Evolutionary conservation across 208 protist genomes (phyloP).

Genomic region (Acanthamoeba polyphaga): DNA sequence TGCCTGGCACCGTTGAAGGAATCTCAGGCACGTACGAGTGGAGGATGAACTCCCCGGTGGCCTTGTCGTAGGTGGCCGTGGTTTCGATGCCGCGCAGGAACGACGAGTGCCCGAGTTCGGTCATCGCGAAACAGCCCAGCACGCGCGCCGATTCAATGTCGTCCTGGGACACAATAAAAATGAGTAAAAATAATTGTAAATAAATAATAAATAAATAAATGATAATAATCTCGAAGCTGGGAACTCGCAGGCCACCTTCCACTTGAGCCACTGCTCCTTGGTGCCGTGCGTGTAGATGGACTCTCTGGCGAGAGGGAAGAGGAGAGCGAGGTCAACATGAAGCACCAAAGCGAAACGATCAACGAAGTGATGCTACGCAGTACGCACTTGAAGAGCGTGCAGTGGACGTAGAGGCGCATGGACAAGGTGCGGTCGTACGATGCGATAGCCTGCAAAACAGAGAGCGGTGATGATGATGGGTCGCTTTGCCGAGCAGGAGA

Average conservation of each 20-base stretch:
- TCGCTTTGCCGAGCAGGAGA: background rate
- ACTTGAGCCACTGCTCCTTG: slow-evolving; percentile 28
- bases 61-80: slow-evolving; percentile 81
- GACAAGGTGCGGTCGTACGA: slow-evolving; percentile 23
- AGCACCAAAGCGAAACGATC: background rate
- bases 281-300: slow-evolving; percentile 60
- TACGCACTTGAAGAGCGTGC: slow-evolving; percentile 38
- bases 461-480: background rate
- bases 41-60: slow-evolving; percentile 83
- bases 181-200: background rate
- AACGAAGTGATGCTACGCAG: background rate
- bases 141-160: slow-evolving; percentile 42
- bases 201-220: background rate
- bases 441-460: background rate
- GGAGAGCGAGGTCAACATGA: background rate
- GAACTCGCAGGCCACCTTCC: background rate
- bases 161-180: background rate
- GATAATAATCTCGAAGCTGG: too few species aligned
- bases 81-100: slow-evolving; percentile 86
- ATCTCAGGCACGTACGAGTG: slow-evolving; percentile 45
- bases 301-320: background rate
- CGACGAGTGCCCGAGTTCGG: slow-evolving; percentile 85
- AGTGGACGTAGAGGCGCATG: slow-evolving; percentile 50
- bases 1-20: too few species aligned
- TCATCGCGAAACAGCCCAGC: slow-evolving; percentile 84